Percentiles rank a stretch among this genome's conserved stretches.
These are phyloP conservation scores for Fraxinus cuspidata DNA, from an alignment of 257 asterid species.

Conservation along the genomic window DNA sequence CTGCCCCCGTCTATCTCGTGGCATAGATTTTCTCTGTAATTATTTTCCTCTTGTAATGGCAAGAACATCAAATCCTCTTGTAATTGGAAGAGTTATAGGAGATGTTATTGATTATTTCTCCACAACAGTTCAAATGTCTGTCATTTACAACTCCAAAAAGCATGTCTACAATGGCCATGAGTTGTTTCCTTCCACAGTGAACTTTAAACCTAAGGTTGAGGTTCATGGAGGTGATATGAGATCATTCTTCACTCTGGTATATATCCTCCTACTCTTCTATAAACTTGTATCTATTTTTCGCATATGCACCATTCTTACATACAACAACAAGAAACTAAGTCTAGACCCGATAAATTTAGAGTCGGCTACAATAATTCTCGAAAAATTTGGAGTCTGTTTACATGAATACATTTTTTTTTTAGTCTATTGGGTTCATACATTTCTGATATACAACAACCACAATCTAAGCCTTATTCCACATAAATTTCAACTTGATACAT, in stretches of 20 bases:
- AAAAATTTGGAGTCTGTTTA: no score
- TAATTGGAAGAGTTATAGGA: conserved; percentile 71
- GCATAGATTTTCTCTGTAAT: not conserved
- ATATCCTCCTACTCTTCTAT: not conserved
- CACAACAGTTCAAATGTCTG: conserved; percentile 56
- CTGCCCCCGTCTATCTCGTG: not conserved
- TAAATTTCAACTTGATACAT: no score
- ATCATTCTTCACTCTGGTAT: conserved; percentile 80
- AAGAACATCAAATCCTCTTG: conserved; percentile 56
- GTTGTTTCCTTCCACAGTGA: conserved; percentile 61
- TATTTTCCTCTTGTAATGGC: conserved; percentile 14
- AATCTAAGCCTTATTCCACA: no score
- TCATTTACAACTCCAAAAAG: conserved; percentile 59
- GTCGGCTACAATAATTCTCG: no score
- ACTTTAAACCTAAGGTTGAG: conserved; percentile 70
- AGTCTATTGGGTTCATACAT: no score
- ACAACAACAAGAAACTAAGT: no score
- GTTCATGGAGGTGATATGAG: conserved; percentile 80
- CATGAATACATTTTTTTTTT: no score
- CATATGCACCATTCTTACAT: no score
- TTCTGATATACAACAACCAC: no score
- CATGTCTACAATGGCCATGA: conserved; percentile 83
- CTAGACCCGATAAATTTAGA: no score
- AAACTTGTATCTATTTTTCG: no score
- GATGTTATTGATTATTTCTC: conserved; percentile 70